A percentile compares a stretch with the other conserved stretches of the same genome.
These are phyloP conservation scores for Aspergillus sp. DNA, from an alignment of 2,329 filamentous ascomycete genomes.

Conservation along the genomic window DNA sequence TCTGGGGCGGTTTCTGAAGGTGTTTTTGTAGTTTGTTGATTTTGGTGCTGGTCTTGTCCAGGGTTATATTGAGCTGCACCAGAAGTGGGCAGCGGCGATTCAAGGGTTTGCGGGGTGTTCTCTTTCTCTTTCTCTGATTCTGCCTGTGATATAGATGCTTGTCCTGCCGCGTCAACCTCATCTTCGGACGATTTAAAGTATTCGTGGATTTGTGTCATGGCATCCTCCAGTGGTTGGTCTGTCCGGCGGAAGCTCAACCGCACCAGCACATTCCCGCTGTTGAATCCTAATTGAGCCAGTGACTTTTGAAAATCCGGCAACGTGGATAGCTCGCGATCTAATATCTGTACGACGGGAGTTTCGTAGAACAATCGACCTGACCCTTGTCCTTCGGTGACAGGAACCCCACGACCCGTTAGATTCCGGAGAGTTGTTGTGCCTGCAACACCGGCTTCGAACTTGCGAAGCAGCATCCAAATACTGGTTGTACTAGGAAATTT, in stretches of 20 bases:
- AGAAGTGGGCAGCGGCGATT: conserved; percentile 13
- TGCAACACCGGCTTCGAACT: conserved; percentile 79
- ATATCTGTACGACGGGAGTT: conserved; percentile 77
- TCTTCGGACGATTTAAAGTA: conserved; percentile 62
- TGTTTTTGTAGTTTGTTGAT: conserved; percentile 15
- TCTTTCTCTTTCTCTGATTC: conserved; percentile 8
- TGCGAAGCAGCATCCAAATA: conserved; percentile 84
- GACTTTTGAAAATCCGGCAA: conserved; percentile 88
- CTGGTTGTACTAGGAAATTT: conserved; percentile 88
- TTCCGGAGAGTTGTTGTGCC: conserved; percentile 66
- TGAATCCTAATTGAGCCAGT: conserved; percentile 81
- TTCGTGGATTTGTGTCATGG: conserved; percentile 75
- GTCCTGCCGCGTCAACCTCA: conserved; percentile 23
- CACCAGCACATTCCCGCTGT: conserved; percentile 77
- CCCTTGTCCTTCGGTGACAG: conserved; percentile 54
- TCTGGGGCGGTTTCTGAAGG: conserved; percentile 10
- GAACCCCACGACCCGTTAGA: conserved; percentile 79
- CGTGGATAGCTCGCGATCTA: conserved; percentile 74
- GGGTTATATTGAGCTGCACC: conserved; percentile 7
- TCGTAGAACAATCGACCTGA: conserved; percentile 85
- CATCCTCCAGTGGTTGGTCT: conserved; percentile 76
- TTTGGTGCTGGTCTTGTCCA: neutral
- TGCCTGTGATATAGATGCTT: neutral
- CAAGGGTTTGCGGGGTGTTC: conserved; percentile 2
- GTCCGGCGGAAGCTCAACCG: conserved; percentile 75